Base-by-base conservation (phyloP, 805 yeast genomes). In the Sungouiella blattae region DNA sequence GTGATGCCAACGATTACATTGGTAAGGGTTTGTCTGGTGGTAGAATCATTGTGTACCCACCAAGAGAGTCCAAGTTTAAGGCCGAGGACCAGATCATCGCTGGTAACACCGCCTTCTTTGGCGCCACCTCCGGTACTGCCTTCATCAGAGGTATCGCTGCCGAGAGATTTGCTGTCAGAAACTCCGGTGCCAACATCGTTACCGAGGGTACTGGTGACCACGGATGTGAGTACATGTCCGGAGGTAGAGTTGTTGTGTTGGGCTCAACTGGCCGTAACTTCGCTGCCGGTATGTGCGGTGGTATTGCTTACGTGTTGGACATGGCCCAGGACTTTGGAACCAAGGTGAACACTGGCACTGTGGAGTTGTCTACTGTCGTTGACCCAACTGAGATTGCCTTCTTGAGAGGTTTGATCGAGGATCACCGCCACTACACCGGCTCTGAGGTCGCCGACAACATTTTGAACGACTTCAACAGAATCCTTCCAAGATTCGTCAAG, bases 241-340 rank as follows among this genome's bases (percentile, higher is more conserved):
- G 98, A 62, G 98, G 98, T 60, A 80, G 98, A 53, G 96, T 93
- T 43, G 87, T 91, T 57, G 88, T 91, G 31, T 75, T 91, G 49
- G 96, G 97, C 30, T 67, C 80, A 40, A 86, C 96, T 52, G 97
- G 96, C 40, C 79, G 97, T 45, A 83, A 88, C 71, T 85, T 85
- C 60, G 96, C 86, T 43, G 96, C 98, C 37, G 98, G 98, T 72
- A 93, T 93, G 84, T 89, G 97, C 52, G 98, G 98, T 67, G 98
- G 98, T 78, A 91, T 93, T 62, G 95, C 96, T 11, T 91, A 91
- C 57, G 97, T 94, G 41, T 73, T 91, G 52, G 95, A 89, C 53
- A 85, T 91, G 71, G 97, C 93, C 33, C 96, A 89, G 58, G 96
- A 88, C 58, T 89, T 91, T 55, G 71, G 71, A 43, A 78, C 79